These are phyloP conservation scores for Nymphaea colorata DNA, from an alignment of 164 flowering plant species.

Conservation along the genomic window DNA sequence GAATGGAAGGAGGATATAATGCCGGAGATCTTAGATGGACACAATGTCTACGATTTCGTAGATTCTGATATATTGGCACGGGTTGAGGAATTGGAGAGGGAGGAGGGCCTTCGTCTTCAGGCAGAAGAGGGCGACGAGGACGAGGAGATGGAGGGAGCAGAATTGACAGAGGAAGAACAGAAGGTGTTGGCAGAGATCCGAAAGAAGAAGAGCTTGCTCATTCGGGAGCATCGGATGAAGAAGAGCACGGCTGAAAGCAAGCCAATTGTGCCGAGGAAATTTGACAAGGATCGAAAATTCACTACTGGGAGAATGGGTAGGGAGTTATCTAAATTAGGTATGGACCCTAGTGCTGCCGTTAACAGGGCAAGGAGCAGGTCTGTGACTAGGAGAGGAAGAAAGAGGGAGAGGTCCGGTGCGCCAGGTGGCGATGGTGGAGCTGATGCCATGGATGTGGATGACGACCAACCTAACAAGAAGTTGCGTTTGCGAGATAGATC, in stretches of 20 bases:
- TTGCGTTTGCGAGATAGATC: constrained; percentile 22
- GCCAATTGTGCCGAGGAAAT: constrained; percentile 69
- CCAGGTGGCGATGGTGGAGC: constrained; percentile 23
- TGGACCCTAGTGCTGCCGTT: constrained; percentile 64
- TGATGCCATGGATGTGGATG: constrained; percentile 48
- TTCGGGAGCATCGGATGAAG: constrained; percentile 71
- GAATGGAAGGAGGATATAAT: constrained; percentile 82
- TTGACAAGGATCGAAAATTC: constrained; percentile 59
- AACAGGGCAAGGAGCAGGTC: constrained; percentile 60
- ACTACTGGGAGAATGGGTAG: constrained; percentile 84
- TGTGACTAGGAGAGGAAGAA: constrained; percentile 37
- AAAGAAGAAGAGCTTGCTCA: constrained; percentile 69
- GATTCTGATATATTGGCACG: constrained; percentile 64
- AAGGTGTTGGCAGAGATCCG: constrained; percentile 59
- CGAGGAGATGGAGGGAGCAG: constrained; percentile 54
- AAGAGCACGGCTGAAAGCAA: constrained; percentile 81
- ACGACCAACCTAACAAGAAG: constrained; percentile 40
- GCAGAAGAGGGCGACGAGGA: constrained; percentile 39
- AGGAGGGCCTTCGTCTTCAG: constrained; percentile 46
- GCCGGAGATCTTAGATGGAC: constrained; percentile 93
- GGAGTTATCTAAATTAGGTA: constrained; percentile 53
- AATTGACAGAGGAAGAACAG: constrained; percentile 50
- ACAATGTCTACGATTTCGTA: constrained; percentile 69
- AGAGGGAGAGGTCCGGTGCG: constrained; percentile 60
- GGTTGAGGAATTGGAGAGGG: constrained; percentile 73